Evolutionary conservation across 345 rosid genomes (phyloP).

Genomic region (Syzygium aromaticum): DNA sequence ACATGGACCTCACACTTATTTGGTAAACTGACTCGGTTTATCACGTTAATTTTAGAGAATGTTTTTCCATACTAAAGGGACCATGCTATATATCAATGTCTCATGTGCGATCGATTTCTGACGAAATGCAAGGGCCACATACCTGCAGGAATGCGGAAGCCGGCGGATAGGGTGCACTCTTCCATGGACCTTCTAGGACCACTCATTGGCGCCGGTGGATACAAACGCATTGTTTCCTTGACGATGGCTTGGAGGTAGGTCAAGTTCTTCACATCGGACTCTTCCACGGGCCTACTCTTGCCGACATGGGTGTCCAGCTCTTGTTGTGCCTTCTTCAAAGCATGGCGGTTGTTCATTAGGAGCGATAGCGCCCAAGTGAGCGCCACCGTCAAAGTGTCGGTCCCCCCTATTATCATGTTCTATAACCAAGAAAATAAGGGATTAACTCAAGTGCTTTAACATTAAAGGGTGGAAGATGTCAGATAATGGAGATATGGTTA

Average conservation of each 20-base stretch:
- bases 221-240: slow-evolving; percentile 12
- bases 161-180: slow-evolving; percentile 10
- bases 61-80: neutral
- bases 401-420: slow-evolving; percentile 16
- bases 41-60: neutral
- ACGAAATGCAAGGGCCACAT: neutral
- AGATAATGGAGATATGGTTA: neutral
- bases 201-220: slow-evolving; percentile 7
- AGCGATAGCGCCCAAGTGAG: slow-evolving; percentile 26
- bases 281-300: slow-evolving; percentile 11
- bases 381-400: slow-evolving; percentile 18
- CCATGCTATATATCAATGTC: neutral
- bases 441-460: neutral
- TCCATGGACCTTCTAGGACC: slow-evolving; percentile 1
- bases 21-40: too few species aligned
- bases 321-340: slow-evolving; percentile 10
- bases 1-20: neutral
- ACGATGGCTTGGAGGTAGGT: slow-evolving; percentile 18
- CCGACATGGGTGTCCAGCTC: slow-evolving; percentile 23
- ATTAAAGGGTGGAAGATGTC: neutral
- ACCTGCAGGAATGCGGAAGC: slow-evolving; percentile 12
- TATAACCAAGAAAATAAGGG: neutral
- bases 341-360: slow-evolving; percentile 13
- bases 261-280: slow-evolving; percentile 14
- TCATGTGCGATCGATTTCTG: neutral